Base-by-base conservation (phyloP, 2,329 filamentous ascomycete species). In the Penicillium sp. region DNA sequence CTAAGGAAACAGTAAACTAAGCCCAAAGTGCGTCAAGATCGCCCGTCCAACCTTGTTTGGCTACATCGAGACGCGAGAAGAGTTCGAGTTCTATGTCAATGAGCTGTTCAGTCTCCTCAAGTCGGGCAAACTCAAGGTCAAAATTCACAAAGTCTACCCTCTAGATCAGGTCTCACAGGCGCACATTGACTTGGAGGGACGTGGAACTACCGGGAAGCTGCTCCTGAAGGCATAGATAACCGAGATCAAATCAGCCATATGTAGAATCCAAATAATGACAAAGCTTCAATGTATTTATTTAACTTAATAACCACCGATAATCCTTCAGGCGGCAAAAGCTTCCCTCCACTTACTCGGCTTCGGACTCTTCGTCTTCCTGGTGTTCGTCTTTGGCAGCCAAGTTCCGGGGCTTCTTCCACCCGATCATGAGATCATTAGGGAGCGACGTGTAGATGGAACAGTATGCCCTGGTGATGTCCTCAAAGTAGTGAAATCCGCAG, bases 151-250 rank as follows among this genome's bases (percentile, higher is more conserved):
- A 65, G 81, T 89, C 0, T 97, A 97, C 75, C 86, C 90, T 5
- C 80, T 97, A 46, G 85, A 87, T 70, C 89, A 97, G 49, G 87
- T 90, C 38, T 86, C 83, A 41, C 82, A 85, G 69, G 92, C 92
- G 13, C 92, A 96, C 66, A 77, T 80, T 53, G 92, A 97, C 75
- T 83, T 97, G 49, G 91, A 96, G 78, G 86, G 91, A 47, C 84
- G 93, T 69, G 91, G 90, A 82, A 95, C 92, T 2, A 91, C 88
- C 11, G 93, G 93, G 19, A 97, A 97, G 82, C 77, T 96, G 65
- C 75, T 97, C 60, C 76, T 97, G 71, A 89, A 88, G 79, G 84
- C 87, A 51, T 89, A 56, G 26, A 21, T 1, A 11, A 13, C 19
- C 15, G 13, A 15, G 7, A 31, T 23, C n/a, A 70, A 26, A 73